These are phyloP conservation scores for Calonectria pteridis DNA, from an alignment of 2,329 filamentous ascomycete genomes.

Conservation along the genomic window DNA sequence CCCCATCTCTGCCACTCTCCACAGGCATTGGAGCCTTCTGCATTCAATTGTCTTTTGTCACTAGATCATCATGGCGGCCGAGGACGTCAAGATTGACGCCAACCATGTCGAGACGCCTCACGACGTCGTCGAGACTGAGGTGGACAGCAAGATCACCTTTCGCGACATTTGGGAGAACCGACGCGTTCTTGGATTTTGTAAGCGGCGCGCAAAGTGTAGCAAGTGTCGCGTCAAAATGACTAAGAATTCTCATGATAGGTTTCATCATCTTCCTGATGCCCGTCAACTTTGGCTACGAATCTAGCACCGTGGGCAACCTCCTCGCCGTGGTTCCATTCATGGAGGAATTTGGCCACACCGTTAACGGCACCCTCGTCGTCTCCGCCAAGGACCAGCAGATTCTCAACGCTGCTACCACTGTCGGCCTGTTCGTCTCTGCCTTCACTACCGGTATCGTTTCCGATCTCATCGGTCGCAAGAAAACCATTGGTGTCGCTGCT, in stretches of 20 bases:
- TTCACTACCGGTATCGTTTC: constrained; percentile 43
- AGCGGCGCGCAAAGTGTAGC: not conserved
- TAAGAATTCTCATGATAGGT: constrained; percentile 25
- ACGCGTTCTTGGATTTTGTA: constrained; percentile 37
- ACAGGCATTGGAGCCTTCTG: not conserved
- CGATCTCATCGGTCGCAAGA: constrained; percentile 43
- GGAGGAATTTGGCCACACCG: constrained; percentile 39
- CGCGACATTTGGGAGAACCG: constrained; percentile 35
- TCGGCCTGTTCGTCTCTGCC: constrained; percentile 47
- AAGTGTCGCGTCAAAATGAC: rapidly evolving
- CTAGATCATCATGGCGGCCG: constrained; percentile 19
- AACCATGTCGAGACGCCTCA: constrained; percentile 27
- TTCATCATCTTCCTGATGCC: constrained; percentile 45
- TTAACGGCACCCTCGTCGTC: constrained; percentile 38
- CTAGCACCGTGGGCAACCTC: constrained; percentile 45
- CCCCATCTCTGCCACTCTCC: not conserved
- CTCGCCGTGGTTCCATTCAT: constrained; percentile 46
- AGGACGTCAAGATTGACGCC: constrained; percentile 24
- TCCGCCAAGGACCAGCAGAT: constrained; percentile 45
- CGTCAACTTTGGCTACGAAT: constrained; percentile 48
- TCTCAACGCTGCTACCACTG: constrained; percentile 45
- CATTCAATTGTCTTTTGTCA: not conserved
- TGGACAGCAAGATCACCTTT: constrained; percentile 20
- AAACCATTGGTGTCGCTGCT: constrained; percentile 39
- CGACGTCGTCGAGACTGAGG: not conserved